Evolutionary conservation across 495 filamentous ascomycete genomes (phyloP), one percentile per base, ranked within the genome.

Genomic region (Penicillium salamii): DNA sequence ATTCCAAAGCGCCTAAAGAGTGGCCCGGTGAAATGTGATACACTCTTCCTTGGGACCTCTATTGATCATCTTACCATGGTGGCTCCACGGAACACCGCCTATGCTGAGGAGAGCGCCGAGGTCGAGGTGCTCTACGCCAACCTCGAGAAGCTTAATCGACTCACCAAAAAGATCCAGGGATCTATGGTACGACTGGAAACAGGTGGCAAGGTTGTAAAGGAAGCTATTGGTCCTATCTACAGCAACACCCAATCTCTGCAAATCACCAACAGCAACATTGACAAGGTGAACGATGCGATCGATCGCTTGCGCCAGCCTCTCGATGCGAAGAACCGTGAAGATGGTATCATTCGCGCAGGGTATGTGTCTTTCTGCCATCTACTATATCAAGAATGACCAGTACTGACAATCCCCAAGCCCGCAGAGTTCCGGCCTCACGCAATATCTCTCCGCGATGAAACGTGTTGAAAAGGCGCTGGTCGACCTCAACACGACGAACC

Each of bases 151-250:
- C 76, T 84, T 54, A 82, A 84, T 49, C 61, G 71, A 41, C 80
- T 97, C 58, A 95, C 89, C 24, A 96, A 91, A 71, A 96, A 95
- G 75, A 96, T 99, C 54, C 83, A 91, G 66, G 84, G 88, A 15
- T 95, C 90, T 21, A 77, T 96, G 43, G 83, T 83, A 24, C 82
- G 92, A 57, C 72, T 99, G 11, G 89, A 96, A 53, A 83, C 84
- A 24, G 90, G 87, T 40, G 93, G 90, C 15, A 89, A 90, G 63
- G 90, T 84, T 40, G 90, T 97, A 13, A 86, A 91, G 50, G 86
- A 96, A 51, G 90, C 95, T 8, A 90, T 96, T 39, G 89, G 91
- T 1, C 95, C 95, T 7, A 85, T 97, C 21, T 91, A 91, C 65
- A 90, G 88, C 58, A 95, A 96, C 62, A 97, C 95, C 2, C 87